Conservation (phyloP, 2,329 filamentous ascomycete species). For the Pochonia chlamydosporia region DNA sequence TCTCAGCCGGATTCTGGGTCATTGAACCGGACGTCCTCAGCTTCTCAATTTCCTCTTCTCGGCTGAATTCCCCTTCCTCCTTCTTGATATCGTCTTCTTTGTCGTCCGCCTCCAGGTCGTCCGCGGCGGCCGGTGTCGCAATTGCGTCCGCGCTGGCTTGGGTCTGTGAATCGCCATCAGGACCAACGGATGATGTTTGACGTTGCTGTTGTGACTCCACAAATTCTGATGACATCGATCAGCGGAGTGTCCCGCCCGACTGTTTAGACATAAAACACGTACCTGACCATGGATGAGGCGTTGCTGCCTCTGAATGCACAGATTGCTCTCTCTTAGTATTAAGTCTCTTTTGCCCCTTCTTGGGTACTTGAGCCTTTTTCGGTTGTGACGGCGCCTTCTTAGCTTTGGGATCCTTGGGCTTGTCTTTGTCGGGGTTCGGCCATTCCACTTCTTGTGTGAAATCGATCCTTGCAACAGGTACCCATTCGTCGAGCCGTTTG, state of each 20-base stretch:
- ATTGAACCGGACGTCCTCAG: constrained; percentile 91
- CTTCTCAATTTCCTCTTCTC: constrained; percentile 94
- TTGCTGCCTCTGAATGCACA: constrained; percentile 45
- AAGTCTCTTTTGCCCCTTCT: constrained; percentile 52
- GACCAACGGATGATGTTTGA: constrained; percentile 36
- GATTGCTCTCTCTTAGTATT: constrained; percentile 52
- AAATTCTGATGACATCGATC: constrained; percentile 28
- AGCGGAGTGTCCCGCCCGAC: not conserved
- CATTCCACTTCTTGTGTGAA: constrained; percentile 90
- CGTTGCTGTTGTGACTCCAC: constrained; percentile 40
- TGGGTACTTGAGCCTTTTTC: constrained; percentile 54
- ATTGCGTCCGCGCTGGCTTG: constrained; percentile 36
- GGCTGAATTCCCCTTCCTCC: constrained; percentile 56
- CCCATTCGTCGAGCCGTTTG: constrained; percentile 82
- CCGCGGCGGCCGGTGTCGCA: constrained; percentile 37
- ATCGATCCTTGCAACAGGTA: constrained; percentile 75
- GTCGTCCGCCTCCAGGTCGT: constrained; percentile 53
- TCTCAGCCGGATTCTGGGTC: constrained; percentile 97
- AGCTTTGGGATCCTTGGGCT: constrained; percentile 67
- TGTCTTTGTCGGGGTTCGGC: constrained; percentile 84
- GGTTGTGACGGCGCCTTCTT: constrained; percentile 58
- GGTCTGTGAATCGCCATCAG: constrained; percentile 39
- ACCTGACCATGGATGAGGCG: constrained; percentile 47
- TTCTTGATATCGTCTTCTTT: constrained; percentile 38
- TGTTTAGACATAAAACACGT: constrained; percentile 4